Base-by-base conservation (phyloP, 1,284 basidiomycete species). In the Coniophora puteana region DNA sequence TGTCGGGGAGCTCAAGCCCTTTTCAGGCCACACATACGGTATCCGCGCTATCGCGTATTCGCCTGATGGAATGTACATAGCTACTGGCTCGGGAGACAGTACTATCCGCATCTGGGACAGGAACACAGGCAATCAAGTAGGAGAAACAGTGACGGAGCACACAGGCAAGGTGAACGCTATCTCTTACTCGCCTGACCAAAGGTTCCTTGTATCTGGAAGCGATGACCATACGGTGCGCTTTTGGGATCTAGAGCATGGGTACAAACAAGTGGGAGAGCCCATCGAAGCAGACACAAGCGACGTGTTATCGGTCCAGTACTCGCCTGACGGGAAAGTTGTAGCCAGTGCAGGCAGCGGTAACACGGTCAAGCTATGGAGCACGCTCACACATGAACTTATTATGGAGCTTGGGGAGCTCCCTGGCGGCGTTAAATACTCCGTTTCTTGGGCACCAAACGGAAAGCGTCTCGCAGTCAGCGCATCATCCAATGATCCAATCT, bases 251-350 rank as follows among this genome's bases (percentile, higher is more conserved):
- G n/a, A 7, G 5, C 33, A 25, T 17, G 42, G 42, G 5, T 5
- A 38, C n/a, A 8, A 44, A 21, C 7, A 26, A 10, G 36, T 28
- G 12, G 17, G 17, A 24, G 22, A 14, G 17, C 17, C 17, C 8
- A 2, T 36, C 44, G 8, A 39, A 44, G 1, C 11, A 44, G 24
- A 8, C 20, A n/a, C 6, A 11, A 12, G 20, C 29, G 14, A 18
- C n/a, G n/a, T 31, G 8, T n/a, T 24, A n/a, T 13, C n/a, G 8
- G 14, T 31, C 8, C 14, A 8, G 16, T 44, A 21, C 39, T 44
- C 40, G 25, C 43, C 43, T 4, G 40, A 42, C 23, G 28, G 42
- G 8, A 32, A 36, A 36, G 8, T 31, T n/a, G 20, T 31, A 16
- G 29, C 29, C 8, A 31, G 29, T n/a, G 29, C 14, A 14, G 29